Evolutionary conservation across 2,329 filamentous ascomycete species (phyloP).

Genomic region (Biscogniauxia marginata): DNA sequence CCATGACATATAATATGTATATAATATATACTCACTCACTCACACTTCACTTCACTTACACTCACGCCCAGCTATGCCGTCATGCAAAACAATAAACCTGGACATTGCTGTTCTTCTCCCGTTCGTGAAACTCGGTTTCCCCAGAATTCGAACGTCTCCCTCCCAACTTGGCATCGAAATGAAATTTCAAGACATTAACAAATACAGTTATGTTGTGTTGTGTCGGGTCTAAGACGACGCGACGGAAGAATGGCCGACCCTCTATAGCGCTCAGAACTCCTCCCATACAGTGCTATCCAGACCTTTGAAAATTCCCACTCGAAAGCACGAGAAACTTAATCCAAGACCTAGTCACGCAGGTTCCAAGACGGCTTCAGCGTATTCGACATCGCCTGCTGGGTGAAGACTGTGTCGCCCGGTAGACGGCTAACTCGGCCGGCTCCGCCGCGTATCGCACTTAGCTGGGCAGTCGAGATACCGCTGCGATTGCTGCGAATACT

Average conservation of each 20-base stretch:
- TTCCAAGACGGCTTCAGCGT: conserved; percentile 60
- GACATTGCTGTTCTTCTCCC: neutral
- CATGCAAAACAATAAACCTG: neutral
- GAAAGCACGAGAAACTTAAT: neutral
- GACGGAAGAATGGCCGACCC: neutral
- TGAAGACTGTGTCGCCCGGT: conserved; percentile 79
- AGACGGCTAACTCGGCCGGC: conserved; percentile 85
- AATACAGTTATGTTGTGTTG: neutral
- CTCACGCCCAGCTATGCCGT: neutral
- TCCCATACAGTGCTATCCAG: conserved; percentile 1
- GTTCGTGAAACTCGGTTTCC: neutral
- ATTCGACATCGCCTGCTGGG: conserved; percentile 63
- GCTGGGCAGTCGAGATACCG: conserved; percentile 70
- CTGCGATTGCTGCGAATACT: conserved; percentile 72
- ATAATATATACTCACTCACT: neutral
- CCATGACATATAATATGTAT: neutral
- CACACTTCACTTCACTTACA: neutral
- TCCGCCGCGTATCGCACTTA: conserved; percentile 72
- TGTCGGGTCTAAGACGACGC: neutral
- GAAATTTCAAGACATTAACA: neutral
- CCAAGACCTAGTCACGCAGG: conserved; percentile 43
- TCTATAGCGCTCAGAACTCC: neutral
- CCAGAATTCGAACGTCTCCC: neutral
- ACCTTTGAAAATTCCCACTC: neutral
- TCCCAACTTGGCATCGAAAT: neutral